These are phyloP conservation scores for Paramecium sonneborni DNA, from an alignment of 73 alveolate genomes.

Conservation along the genomic window DNA sequence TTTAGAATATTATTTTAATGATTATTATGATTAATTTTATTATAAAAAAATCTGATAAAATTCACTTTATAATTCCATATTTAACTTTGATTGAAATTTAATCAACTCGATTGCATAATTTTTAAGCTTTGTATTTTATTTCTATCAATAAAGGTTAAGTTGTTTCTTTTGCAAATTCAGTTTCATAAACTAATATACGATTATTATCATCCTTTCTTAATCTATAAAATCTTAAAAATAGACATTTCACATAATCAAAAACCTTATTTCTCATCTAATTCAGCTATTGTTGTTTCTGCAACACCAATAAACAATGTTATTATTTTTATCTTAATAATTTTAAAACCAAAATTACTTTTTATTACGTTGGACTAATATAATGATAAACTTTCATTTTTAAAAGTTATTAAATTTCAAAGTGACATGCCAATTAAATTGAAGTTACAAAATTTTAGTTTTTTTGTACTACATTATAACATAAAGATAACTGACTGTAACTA, in stretches of 20 bases:
- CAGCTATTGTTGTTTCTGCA: constrained; percentile 71
- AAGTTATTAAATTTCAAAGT: constrained; percentile 81
- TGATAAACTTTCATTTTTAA: constrained; percentile 76
- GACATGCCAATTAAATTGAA: constrained; percentile 73
- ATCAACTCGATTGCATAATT: constrained; percentile 58
- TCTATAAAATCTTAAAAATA: constrained; percentile 43
- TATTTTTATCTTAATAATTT: not conserved
- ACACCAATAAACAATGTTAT: constrained; percentile 56
- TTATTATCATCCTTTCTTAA: constrained; percentile 52
- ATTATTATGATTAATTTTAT: too few species aligned
- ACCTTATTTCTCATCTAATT: constrained; percentile 67
- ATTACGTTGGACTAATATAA: constrained; percentile 37
- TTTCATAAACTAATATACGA: constrained; percentile 48
- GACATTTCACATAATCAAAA: constrained; percentile 40
- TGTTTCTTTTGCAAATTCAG: constrained; percentile 37
- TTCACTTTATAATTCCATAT: constrained; percentile 59
- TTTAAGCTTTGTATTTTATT: constrained; percentile 40
- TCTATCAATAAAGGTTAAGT: not conserved
- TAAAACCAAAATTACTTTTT: not conserved
- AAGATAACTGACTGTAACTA: not conserved
- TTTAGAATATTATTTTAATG: too few species aligned
- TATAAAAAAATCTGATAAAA: too few species aligned
- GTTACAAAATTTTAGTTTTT: constrained; percentile 70
- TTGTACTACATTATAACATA: not conserved
- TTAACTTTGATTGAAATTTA: constrained; percentile 55